Evolutionary conservation across 805 yeast species (phyloP).

Genomic region (Zygosaccharomyces gambellarensis): DNA sequence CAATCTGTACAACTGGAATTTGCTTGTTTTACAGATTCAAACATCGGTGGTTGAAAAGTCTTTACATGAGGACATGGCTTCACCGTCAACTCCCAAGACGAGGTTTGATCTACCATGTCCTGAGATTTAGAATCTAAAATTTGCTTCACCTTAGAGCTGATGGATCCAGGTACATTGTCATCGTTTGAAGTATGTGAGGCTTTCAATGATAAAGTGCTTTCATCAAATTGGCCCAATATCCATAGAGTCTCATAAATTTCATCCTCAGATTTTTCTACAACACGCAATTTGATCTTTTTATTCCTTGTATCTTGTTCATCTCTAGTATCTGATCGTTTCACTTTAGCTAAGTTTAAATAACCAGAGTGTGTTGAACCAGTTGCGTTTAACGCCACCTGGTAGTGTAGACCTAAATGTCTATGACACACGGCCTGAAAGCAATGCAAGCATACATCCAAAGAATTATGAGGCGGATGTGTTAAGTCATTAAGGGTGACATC

Average conservation of each 20-base stretch:
- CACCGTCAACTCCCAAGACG: slow-evolving; percentile 90
- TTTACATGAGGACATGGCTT: slow-evolving; percentile 72
- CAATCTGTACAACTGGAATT: slow-evolving; percentile 50
- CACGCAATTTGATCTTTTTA: slow-evolving; percentile 33
- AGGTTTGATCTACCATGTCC: slow-evolving; percentile 51
- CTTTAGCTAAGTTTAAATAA: slow-evolving; percentile 56
- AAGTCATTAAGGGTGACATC: slow-evolving; percentile 16
- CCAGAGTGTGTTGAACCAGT: slow-evolving; percentile 46
- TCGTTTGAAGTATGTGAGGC: slow-evolving; percentile 2
- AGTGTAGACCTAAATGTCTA: slow-evolving; percentile 57
- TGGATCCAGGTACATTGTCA: slow-evolving; percentile 1
- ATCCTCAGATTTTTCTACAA: slow-evolving; percentile 30
- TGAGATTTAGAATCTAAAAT: slow-evolving; percentile 30
- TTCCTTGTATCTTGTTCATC: slow-evolving; percentile 27
- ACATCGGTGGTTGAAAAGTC: slow-evolving; percentile 42
- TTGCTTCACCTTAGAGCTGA: slow-evolving; percentile 15
- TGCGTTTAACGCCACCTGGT: slow-evolving; percentile 25
- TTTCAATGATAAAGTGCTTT: background rate
- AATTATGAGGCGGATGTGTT: slow-evolving; percentile 19
- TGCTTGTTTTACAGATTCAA: slow-evolving; percentile 22
- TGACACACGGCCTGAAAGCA: slow-evolving; percentile 71
- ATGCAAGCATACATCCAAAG: slow-evolving; percentile 64
- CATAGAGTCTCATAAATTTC: slow-evolving; percentile 31
- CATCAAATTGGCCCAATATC: slow-evolving; percentile 16
- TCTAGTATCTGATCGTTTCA: slow-evolving; percentile 40